Base-by-base conservation (phyloP, 305 asterid genomes). In the Fraxinus nigra region DNA sequence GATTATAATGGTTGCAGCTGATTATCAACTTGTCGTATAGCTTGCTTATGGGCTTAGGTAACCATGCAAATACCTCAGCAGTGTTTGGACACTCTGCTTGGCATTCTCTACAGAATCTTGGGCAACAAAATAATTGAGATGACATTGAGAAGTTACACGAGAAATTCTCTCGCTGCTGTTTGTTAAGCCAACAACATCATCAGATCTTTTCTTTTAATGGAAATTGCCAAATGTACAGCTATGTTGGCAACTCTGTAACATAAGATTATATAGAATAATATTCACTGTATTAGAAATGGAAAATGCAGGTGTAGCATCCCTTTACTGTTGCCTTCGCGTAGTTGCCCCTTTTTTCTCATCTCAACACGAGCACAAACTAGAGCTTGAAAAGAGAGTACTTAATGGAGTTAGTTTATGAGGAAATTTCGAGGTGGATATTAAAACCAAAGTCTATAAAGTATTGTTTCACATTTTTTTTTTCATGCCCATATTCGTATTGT, bases 1-100 rank as follows among this genome's bases (percentile, higher is more conserved):
- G 97, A 80, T 84, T 95, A 78, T 95, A 61, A 61, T 22, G 70
- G 28, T 22, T 20, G 28, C 70, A 61, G 14, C 32, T 54, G 63
- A 61, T 22, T 22, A 22, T 61, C 28, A 61, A 48, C 59, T 48
- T 48, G 20, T 14, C 18, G 1, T 48, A 14, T 61, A 22, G 70
- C 70, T 61, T 61, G 33, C 37, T 48, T 48, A 48, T 48, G 59
- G 59, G 59, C 20, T 48, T 48, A 1, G 59, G 59, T 14, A 13
- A 4, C 56, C 70, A 7, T 24, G 72, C 72, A 63, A 2, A 14
- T 20, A 48, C 20, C 20, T 48, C 59, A 4, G 59, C 18, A 48
- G 7, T 48, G 59, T 48, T 16, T 48, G 59, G 59, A 48, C 59
- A 48, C 59, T 14, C 59, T 14, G 59, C 59, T 48, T 48, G 59